Conservation (phyloP, 768 basidiomycete species). For the Cystobasidium tubakii region DNA sequence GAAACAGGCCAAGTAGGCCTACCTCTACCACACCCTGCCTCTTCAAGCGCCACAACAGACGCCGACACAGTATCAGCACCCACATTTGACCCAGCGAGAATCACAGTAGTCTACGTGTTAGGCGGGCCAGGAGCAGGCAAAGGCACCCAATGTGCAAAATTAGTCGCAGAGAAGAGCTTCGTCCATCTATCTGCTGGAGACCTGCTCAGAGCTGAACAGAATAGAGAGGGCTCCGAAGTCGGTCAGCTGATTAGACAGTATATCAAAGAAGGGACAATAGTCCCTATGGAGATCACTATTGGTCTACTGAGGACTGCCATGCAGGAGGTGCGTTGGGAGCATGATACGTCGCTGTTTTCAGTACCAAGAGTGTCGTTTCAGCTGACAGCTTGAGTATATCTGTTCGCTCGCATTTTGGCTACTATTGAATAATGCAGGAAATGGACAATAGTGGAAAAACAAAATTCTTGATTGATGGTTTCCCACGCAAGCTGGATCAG, state of each 20-base stretch:
- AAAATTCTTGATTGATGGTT: constrained; percentile 92
- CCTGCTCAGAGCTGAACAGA: constrained; percentile 87
- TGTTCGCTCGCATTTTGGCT: too few relatives aligned
- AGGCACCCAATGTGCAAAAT: constrained; percentile 82
- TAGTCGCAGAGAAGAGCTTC: constrained; percentile 79
- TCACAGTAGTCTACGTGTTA: constrained; percentile 87
- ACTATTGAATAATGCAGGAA: too few relatives aligned
- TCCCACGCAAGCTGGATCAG: constrained; percentile 98
- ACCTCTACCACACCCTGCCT: neutral
- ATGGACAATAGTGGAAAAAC: constrained; percentile 63
- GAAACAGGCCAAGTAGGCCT: constrained; percentile 9
- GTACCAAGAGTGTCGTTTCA: too few relatives aligned
- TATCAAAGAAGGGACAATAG: constrained; percentile 86
- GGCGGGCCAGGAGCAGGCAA: constrained; percentile 98
- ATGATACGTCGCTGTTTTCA: constrained; percentile 46
- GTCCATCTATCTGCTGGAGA: constrained; percentile 94
- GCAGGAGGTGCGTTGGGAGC: constrained; percentile 53
- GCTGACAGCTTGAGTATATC: too few relatives aligned
- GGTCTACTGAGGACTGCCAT: constrained; percentile 93
- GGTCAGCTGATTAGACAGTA: constrained; percentile 77
- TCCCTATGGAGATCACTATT: constrained; percentile 93
- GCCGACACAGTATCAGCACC: constrained; percentile 36
- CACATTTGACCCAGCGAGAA: constrained; percentile 64
- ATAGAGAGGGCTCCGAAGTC: constrained; percentile 64
- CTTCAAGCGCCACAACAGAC: neutral